Conservation (phyloP, 108 stramenopile genomes). For the Nitzschia inconspicua region DNA sequence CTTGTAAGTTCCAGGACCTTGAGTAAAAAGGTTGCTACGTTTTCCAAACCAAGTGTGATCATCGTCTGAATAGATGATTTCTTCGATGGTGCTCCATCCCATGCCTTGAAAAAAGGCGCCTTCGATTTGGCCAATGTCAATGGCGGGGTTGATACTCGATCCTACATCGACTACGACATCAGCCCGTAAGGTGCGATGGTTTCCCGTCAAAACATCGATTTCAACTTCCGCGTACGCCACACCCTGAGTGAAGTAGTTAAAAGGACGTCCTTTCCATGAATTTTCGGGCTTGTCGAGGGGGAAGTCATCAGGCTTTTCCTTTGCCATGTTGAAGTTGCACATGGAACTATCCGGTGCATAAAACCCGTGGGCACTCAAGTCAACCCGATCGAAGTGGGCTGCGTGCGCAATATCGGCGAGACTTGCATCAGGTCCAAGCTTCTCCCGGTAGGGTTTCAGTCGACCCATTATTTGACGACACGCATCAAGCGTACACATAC, state of each 20-base stretch:
- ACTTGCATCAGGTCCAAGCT: slow-evolving; percentile 58
- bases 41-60: slow-evolving; percentile 92
- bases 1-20: slow-evolving; percentile 96
- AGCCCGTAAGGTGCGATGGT: slow-evolving; percentile 71
- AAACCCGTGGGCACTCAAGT: slow-evolving; percentile 92
- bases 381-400: slow-evolving; percentile 82
- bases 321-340: slow-evolving; percentile 84
- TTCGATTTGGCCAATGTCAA: slow-evolving; percentile 97
- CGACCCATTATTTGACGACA: slow-evolving; percentile 85
- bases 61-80: slow-evolving; percentile 77
- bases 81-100: slow-evolving; percentile 96
- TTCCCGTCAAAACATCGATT: slow-evolving; percentile 89
- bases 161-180: slow-evolving; percentile 90
- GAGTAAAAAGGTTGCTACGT: slow-evolving; percentile 77
- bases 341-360: slow-evolving; percentile 70
- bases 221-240: slow-evolving; percentile 88
- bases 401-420: slow-evolving; percentile 69
- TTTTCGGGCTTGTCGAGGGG: slow-evolving; percentile 79
- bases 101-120: slow-evolving; percentile 95
- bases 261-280: slow-evolving; percentile 86
- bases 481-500: slow-evolving; percentile 95
- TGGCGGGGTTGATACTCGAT: slow-evolving; percentile 90
- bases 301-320: slow-evolving; percentile 51
- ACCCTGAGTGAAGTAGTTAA: slow-evolving; percentile 96
- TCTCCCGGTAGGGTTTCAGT: slow-evolving; percentile 77